Evolutionary conservation across 345 rosid genomes (phyloP), one percentile per base, ranked within the genome.

Genomic region (Geranium rotundifolium): DNA sequence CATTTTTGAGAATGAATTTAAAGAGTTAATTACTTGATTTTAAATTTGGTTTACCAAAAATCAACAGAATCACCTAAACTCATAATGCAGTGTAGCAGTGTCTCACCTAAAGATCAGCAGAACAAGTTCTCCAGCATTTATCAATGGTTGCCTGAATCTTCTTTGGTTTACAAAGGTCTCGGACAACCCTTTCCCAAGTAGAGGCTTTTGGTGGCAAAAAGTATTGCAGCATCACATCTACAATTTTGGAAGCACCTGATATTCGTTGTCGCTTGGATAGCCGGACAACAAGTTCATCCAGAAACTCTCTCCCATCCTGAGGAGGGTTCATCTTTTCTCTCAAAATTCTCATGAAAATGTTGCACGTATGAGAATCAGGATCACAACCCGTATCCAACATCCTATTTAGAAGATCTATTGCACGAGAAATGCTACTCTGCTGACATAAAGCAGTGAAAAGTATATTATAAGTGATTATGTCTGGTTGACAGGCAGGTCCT

Each of bases 391-490:
- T 71, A 61, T 85, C 89, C 67, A 93, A 65, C 96, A 93, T 93
- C 62, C 71, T 69, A 67, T 83, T 88, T 70, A 93, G 77, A 72
- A 93, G 90, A 82, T 81, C 81, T 70, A 93, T 76, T 60, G 99
- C 96, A 68, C 65, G 79, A 20, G 88, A 82, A 58, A 83, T 73
- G 71, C 74, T 73, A 58, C 72, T 75, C 55, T 76, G 82, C 75
- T 74, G 80, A 71, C 90, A 84, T 66, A 93, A 85, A 55, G 95
- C 90, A 63, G 79, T 72, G 14, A 88, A 69, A 67, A 93, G 89
- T 77, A 86, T 85, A 79, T 90, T 90, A 65, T 93, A 93, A 30
- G 92, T 86, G 66, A 93, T 70, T 41, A 88, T 86, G 75, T 93
- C 99, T 19, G 99, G 97, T 49, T 85, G 91, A 72, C 86, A 78